Conservation (phyloP, 1,139 yeast species). For the Protomyces inouyei region DNA sequence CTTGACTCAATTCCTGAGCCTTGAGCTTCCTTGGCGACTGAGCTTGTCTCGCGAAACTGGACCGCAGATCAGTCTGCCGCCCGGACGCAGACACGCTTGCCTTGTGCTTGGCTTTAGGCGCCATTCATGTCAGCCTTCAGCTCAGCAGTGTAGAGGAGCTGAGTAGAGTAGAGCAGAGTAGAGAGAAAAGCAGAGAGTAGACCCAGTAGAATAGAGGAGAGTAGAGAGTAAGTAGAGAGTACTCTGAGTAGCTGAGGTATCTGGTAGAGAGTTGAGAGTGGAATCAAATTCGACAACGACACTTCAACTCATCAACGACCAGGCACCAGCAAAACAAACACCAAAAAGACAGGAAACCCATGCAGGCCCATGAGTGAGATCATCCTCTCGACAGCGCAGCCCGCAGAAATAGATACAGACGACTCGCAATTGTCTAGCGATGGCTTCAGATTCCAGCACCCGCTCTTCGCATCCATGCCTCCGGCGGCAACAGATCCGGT, state of each 20-base stretch:
- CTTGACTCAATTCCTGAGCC: not conserved
- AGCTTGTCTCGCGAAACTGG: not conserved
- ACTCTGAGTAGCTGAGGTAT: no score
- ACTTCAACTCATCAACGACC: not conserved
- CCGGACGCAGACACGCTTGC: no score
- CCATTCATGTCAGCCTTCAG: not conserved
- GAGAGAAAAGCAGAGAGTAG: no score
- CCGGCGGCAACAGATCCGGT: not conserved
- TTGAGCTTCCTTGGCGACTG: not conserved
- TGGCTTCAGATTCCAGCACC: constrained; percentile 17
- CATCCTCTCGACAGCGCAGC: not conserved
- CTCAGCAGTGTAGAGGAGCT: no score
- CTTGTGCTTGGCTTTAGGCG: not conserved
- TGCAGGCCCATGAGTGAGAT: not conserved
- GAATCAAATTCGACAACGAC: not conserved
- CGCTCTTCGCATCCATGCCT: constrained; percentile 11
- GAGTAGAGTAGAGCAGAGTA: no score
- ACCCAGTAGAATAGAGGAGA: no score
- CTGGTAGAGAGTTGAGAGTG: no score
- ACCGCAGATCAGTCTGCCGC: not conserved
- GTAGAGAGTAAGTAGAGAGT: no score
- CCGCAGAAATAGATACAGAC: constrained; percentile 1
- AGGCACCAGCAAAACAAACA: no score
- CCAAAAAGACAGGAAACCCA: not conserved
- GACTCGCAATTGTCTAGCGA: constrained; percentile 12